Percentiles rank a stretch among this genome's conserved stretches.
Evolutionary conservation across 352 stramenopile species (phyloP).

Genomic region (Halophytophthora polymorphica): DNA sequence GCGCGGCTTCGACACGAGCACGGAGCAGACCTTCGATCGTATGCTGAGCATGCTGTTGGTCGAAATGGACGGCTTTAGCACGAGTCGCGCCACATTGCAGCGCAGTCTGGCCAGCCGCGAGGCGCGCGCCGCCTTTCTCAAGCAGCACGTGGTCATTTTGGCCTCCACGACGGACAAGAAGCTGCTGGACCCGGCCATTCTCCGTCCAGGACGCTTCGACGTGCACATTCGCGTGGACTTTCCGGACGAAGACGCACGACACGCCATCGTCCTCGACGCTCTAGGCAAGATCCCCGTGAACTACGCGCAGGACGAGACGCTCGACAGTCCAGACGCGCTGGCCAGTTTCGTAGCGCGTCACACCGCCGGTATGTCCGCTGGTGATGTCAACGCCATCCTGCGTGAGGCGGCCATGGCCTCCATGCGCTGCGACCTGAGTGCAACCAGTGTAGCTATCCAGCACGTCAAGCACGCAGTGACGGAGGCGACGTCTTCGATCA

Average conservation of each 20-base stretch:
- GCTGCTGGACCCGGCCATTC: slow-evolving; percentile 80
- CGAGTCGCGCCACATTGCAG: slow-evolving; percentile 33
- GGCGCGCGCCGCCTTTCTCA: slow-evolving; percentile 59
- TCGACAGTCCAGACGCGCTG: slow-evolving; percentile 34
- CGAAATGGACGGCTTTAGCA: slow-evolving; percentile 89
- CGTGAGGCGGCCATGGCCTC: slow-evolving; percentile 75
- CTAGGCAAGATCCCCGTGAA: slow-evolving; percentile 53
- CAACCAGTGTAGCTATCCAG: slow-evolving; percentile 34
- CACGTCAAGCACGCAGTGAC: slow-evolving; percentile 31
- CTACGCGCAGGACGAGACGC: slow-evolving; percentile 29
- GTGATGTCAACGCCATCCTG: slow-evolving; percentile 62
- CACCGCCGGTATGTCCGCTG: slow-evolving; percentile 52
- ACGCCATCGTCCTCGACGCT: slow-evolving; percentile 46
- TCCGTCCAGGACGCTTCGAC: slow-evolving; percentile 84
- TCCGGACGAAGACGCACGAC: slow-evolving; percentile 50
- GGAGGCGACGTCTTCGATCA: slow-evolving; percentile 11
- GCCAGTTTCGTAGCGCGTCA: slow-evolving; percentile 47
- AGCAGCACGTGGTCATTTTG: slow-evolving; percentile 83
- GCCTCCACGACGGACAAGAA: slow-evolving; percentile 74
- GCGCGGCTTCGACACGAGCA: slow-evolving; percentile 89
- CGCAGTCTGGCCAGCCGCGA: slow-evolving; percentile 32
- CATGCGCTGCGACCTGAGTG: slow-evolving; percentile 58
- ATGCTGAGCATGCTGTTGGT: slow-evolving; percentile 89
- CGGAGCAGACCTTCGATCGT: slow-evolving; percentile 91
- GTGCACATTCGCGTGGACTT: slow-evolving; percentile 69